Conservation (phyloP, 305 asterid genomes). For the Solanum chacoense region DNA sequence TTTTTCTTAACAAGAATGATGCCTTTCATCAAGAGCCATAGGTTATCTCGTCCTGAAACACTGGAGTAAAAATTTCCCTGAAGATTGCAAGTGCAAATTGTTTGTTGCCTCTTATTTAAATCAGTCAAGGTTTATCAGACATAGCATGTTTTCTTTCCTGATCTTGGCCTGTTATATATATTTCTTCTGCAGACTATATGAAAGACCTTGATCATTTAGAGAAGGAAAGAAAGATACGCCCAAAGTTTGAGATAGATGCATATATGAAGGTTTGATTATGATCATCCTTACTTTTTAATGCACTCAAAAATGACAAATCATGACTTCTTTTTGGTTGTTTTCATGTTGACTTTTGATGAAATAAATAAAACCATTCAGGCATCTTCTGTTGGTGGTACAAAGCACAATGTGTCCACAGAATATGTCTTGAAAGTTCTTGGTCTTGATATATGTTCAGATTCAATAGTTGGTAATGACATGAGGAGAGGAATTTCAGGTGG, state of each 20-base stretch:
- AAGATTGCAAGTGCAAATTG: not conserved
- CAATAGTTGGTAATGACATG: constrained; percentile 77
- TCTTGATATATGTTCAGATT: constrained; percentile 68
- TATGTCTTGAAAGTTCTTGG: constrained; percentile 81
- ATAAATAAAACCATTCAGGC: constrained; percentile 31
- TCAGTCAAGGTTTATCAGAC: not conserved
- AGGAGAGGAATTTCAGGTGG: constrained; percentile 86
- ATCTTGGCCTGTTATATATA: not conserved
- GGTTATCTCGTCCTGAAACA: not conserved
- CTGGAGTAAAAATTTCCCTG: not conserved
- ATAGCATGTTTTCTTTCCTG: not conserved
- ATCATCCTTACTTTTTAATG: not conserved
- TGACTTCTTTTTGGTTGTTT: not conserved
- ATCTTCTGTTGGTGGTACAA: constrained; percentile 52
- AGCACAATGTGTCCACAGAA: constrained; percentile 68
- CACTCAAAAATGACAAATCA: not conserved
- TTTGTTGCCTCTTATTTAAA: not conserved
- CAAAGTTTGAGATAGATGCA: constrained; percentile 77
- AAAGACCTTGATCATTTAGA: constrained; percentile 53
- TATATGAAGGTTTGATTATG: constrained; percentile 64
- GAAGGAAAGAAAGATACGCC: constrained; percentile 61
- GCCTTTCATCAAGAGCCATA: not conserved
- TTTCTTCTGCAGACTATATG: constrained; percentile 43
- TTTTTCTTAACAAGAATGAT: not conserved
- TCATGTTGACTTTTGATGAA: not conserved